These are phyloP conservation scores for Alnus glutinosa DNA, from an alignment of 306 rosid species.

Conservation along the genomic window DNA sequence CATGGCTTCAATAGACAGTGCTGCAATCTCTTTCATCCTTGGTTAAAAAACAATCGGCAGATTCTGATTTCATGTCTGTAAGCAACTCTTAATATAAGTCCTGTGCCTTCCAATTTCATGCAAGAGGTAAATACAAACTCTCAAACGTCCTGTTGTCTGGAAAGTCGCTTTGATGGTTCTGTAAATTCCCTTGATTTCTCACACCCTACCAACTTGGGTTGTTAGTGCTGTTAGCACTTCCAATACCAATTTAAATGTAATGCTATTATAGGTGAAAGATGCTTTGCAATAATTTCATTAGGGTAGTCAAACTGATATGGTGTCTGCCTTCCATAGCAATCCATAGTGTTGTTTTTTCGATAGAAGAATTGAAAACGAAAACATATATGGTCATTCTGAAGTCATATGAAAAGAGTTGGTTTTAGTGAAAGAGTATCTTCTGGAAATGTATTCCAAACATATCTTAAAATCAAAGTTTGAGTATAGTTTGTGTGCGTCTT, in stretches of 20 bases:
- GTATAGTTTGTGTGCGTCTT: no score
- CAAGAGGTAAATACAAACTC: background rate
- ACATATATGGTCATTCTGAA: background rate
- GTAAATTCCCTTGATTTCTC: conserved; percentile 19
- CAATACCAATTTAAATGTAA: background rate
- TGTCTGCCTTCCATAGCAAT: background rate
- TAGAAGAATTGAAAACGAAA: background rate
- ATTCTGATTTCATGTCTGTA: background rate
- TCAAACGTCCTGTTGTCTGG: background rate
- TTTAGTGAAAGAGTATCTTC: no score
- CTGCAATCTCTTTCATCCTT: background rate
- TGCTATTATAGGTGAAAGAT: background rate
- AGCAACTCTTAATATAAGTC: background rate
- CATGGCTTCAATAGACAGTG: conserved; percentile 6
- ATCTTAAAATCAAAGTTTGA: no score
- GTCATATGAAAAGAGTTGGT: no score
- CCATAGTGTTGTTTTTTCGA: background rate
- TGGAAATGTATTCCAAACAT: no score
- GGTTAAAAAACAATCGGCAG: background rate
- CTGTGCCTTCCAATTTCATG: background rate
- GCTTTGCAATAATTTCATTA: conserved; percentile 10
- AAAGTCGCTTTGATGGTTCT: conserved; percentile 4
- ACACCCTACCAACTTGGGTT: background rate
- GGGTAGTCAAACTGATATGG: conserved; percentile 7
- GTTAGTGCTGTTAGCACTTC: background rate